Percentiles rank a stretch among this genome's conserved stretches.
These are phyloP conservation scores for Kalmusia sp. DNA, from an alignment of 2,329 filamentous ascomycete genomes.

Conservation along the genomic window DNA sequence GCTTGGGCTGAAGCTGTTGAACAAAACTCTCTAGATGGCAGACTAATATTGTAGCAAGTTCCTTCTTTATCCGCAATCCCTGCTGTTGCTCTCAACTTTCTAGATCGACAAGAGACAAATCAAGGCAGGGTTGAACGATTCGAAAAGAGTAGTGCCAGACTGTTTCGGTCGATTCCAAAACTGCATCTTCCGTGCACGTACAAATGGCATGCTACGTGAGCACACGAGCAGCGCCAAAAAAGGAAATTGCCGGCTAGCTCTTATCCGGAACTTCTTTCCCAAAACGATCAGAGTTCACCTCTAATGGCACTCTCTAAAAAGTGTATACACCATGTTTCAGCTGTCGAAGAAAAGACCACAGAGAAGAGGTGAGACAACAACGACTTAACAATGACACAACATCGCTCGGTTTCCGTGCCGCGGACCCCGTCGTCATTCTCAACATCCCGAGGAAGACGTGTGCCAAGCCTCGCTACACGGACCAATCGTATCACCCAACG, in stretches of 20 bases:
- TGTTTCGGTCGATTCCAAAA: too few species aligned
- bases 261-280: conserved; percentile 26
- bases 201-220: too few species aligned
- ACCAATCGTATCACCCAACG: neutral
- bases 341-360: neutral
- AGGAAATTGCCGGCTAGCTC: conserved; percentile 5
- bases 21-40: too few species aligned
- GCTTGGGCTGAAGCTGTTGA: too few species aligned
- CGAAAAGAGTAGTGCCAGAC: too few species aligned
- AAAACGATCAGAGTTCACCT: conserved; percentile 25
- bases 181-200: too few species aligned
- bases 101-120: too few species aligned
- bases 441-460: neutral
- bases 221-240: too few species aligned
- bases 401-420: neutral
- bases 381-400: neutral
- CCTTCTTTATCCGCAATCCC: too few species aligned
- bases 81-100: too few species aligned
- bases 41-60: too few species aligned
- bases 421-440: neutral
- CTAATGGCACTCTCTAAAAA: neutral
- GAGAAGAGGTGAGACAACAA: neutral
- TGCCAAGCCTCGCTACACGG: neutral
- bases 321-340: neutral
- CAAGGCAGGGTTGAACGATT: too few species aligned